These are phyloP conservation scores for Pseudopithomyces chartarum DNA, from an alignment of 2,329 filamentous ascomycete genomes.

Conservation along the genomic window DNA sequence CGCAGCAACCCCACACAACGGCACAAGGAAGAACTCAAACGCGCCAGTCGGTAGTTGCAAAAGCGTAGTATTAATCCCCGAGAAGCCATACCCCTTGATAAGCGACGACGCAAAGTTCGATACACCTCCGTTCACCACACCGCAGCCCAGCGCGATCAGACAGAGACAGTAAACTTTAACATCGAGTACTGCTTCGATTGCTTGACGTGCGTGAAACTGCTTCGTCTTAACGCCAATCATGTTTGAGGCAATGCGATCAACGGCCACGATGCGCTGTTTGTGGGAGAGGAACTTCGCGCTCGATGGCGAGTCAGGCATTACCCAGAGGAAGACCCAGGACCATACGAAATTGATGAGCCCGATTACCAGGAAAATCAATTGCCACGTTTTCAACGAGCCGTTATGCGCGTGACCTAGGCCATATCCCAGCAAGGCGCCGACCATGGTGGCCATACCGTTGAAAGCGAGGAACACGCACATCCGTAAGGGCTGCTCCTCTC, in stretches of 20 bases:
- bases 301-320: slow-evolving; percentile 46
- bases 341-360: slow-evolving; percentile 44
- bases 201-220: slow-evolving; percentile 43
- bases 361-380: slow-evolving; percentile 46
- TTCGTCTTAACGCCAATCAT: slow-evolving; percentile 51
- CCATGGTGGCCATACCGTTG: slow-evolving; percentile 46
- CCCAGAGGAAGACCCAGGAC: slow-evolving; percentile 41
- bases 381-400: slow-evolving; percentile 36
- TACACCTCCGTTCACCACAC: slow-evolving; percentile 57
- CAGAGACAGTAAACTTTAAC: slow-evolving; percentile 47
- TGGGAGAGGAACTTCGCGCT: slow-evolving; percentile 44
- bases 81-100: slow-evolving; percentile 52
- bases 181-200: slow-evolving; percentile 49
- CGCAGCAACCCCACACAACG: slow-evolving; percentile 40
- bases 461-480: slow-evolving; percentile 52
- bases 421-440: slow-evolving; percentile 44
- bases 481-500: slow-evolving; percentile 47
- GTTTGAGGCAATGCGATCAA: slow-evolving; percentile 47
- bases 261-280: slow-evolving; percentile 47
- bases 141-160: slow-evolving; percentile 50
- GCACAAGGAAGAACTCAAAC: slow-evolving; percentile 50
- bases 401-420: slow-evolving; percentile 39
- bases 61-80: slow-evolving; percentile 48
- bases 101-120: slow-evolving; percentile 56
- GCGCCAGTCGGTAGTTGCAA: slow-evolving; percentile 51